Base-by-base conservation (phyloP, 2,329 filamentous ascomycete genomes). In the Aureobasidium sp. region DNA sequence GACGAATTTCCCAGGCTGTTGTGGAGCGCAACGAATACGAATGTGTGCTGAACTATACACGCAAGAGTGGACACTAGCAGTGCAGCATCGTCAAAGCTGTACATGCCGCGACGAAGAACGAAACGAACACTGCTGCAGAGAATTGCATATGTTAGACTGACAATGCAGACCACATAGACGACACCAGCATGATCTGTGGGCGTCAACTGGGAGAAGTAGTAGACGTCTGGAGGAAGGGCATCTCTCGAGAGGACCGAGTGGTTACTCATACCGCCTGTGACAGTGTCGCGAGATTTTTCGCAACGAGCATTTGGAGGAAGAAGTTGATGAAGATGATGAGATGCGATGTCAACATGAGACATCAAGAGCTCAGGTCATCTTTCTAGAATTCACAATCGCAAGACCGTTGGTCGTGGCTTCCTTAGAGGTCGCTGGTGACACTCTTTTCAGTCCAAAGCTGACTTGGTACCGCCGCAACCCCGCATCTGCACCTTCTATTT, bases 1-100 rank as follows among this genome's bases (percentile, higher is more conserved):
- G 32, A 44, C 0, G 54, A 37, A 39, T 30, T 15, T 4, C 57
- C 57, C 1, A 59, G 29, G 3, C 57, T 27, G 5, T 49, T 49
- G 10, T 6, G 27, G 6, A 50, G 44, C n/a, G 44, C 57, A 29
- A 49, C 11, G 27, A 49, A 42, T 1, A 59, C 34, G n/a, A 59
- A 59, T 5, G 27, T 25, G 27, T 59, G 57, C 29, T 59, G 57
- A 16, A 59, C 45, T 25, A 59, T 34, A 27, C 44, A 50, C n/a
- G 57, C 57, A 10, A 50, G 9, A 27, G 57, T 59, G 9, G 57
- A 59, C 1, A 59, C 57, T 1, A 59, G 45, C 36, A 59, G 25
- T 16, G 57, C 57, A 36, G 34, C 57, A 29, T 59, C 57, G 32
- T 59, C 57, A 16, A 59, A 59, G 34, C 57, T 36, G 25, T 59